These are phyloP conservation scores for Pichia kluyveri DNA, from an alignment of 805 yeast genomes.

Conservation along the genomic window DNA sequence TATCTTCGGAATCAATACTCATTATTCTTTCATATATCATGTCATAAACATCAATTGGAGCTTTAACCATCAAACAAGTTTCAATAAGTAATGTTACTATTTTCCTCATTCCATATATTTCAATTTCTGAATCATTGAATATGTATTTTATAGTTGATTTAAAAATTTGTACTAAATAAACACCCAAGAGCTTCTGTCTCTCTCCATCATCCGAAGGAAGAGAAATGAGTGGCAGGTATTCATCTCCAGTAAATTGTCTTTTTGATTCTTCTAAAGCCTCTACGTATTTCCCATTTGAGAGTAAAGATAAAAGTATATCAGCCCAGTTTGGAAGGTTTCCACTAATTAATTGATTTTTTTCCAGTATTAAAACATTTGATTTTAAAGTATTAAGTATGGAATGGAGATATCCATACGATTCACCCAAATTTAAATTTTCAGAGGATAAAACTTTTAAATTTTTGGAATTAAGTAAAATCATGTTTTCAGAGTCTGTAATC, in stretches of 20 bases:
- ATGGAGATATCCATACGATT: too few species aligned
- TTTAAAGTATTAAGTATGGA: constrained; percentile 16
- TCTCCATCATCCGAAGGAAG: constrained; percentile 38
- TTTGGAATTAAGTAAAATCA: too few species aligned
- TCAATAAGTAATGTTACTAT: constrained; percentile 27
- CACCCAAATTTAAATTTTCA: too few species aligned
- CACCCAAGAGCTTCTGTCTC: constrained; percentile 41
- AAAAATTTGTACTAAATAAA: constrained; percentile 50
- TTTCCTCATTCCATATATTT: constrained; percentile 7
- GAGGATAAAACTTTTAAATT: too few species aligned
- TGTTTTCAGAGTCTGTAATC: too few species aligned
- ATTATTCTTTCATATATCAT: constrained; percentile 36
- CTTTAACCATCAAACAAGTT: constrained; percentile 30
- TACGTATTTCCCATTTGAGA: constrained; percentile 41
- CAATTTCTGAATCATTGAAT: constrained; percentile 16
- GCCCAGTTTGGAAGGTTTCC: constrained; percentile 68
- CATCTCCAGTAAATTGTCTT: constrained; percentile 41
- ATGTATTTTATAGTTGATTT: constrained; percentile 40
- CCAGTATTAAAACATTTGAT: constrained; percentile 43
- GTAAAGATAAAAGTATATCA: constrained; percentile 41
- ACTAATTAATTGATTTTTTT: constrained; percentile 41
- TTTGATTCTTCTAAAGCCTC: constrained; percentile 50
- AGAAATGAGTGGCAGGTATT: constrained; percentile 43
- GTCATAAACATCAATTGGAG: constrained; percentile 30
- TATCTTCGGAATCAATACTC: constrained; percentile 21